These are phyloP conservation scores for Eucalyptus globulus DNA, from an alignment of 345 rosid species.

Conservation along the genomic window DNA sequence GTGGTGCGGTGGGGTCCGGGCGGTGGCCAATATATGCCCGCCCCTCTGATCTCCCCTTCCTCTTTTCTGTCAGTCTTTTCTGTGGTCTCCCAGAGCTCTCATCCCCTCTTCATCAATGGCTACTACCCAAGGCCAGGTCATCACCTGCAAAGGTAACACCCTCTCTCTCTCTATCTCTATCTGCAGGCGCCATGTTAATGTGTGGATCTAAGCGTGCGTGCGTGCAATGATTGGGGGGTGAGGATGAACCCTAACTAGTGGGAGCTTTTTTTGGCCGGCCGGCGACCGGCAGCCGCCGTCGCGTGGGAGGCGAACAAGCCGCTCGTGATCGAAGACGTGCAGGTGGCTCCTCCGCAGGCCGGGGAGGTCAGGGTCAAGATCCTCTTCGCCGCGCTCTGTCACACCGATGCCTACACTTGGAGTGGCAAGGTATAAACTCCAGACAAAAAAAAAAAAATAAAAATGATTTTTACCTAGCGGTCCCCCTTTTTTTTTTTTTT, in stretches of 20 bases:
- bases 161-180: not conserved
- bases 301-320: constrained; percentile 94
- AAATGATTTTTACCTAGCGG: not conserved
- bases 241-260: not conserved
- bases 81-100: not conserved
- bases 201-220: not conserved
- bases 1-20: too few relatives aligned
- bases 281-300: constrained; percentile 62
- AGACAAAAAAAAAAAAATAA: too few relatives aligned
- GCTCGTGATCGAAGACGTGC: constrained; percentile 73
- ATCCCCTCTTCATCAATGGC: not conserved
- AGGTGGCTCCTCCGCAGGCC: constrained; percentile 94
- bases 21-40: not conserved
- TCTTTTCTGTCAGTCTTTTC: not conserved
- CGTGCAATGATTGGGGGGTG: not conserved
- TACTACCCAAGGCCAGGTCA: not conserved
- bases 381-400: constrained; percentile 88
- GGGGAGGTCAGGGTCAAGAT: constrained; percentile 94
- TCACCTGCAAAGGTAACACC: not conserved
- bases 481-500: not conserved
- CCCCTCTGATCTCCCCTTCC: not conserved
- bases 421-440: constrained; percentile 70
- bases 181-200: not conserved
- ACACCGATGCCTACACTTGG: constrained; percentile 99
- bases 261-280: not conserved